Evolutionary conservation across 1,284 basidiomycete species (phyloP).

Genomic region (Pisolithus thermaeus): DNA sequence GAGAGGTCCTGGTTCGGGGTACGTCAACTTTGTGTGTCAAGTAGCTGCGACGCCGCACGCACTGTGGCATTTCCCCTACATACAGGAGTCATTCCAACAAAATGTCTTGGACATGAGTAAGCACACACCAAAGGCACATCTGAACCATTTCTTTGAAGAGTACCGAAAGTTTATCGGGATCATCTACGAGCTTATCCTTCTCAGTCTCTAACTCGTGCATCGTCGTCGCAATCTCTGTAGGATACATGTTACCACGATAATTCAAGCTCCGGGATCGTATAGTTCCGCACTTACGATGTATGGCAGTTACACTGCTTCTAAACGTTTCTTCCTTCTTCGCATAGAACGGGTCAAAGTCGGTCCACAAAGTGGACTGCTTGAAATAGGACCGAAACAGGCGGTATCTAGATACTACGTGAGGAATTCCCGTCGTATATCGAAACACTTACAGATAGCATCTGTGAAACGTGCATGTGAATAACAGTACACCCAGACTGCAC

Average conservation of each 20-base stretch:
- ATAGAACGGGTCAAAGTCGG: slow-evolving; percentile 82
- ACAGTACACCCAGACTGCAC: not conserved
- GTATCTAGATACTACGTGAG: slow-evolving; percentile 52
- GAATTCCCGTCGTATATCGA: not conserved
- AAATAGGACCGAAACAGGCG: slow-evolving; percentile 79
- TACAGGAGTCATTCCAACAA: not conserved
- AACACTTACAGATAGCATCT: slow-evolving; percentile 60
- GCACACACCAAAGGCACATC: slow-evolving; percentile 75
- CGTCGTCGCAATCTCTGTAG: slow-evolving; percentile 61
- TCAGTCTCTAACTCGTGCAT: slow-evolving; percentile 59
- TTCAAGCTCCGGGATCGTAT: not conserved
- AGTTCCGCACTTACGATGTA: slow-evolving; percentile 52
- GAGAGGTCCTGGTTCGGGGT: slow-evolving; percentile 61
- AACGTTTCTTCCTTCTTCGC: slow-evolving; percentile 81
- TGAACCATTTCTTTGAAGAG: slow-evolving; percentile 83
- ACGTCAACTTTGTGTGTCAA: not conserved
- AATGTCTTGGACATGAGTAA: no score
- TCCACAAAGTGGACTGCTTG: slow-evolving; percentile 68
- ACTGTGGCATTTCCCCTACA: slow-evolving; percentile 79
- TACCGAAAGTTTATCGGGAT: slow-evolving; percentile 51
- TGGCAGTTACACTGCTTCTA: slow-evolving; percentile 71
- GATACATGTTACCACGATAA: no score
- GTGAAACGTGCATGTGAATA: not conserved
- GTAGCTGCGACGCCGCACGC: not conserved
- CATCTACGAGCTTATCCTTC: slow-evolving; percentile 38